A percentile compares a stretch with the other conserved stretches of the same genome.
Evolutionary conservation across 2,329 filamentous ascomycete genomes (phyloP).

Genomic region (Dothiorella sarmentorum): DNA sequence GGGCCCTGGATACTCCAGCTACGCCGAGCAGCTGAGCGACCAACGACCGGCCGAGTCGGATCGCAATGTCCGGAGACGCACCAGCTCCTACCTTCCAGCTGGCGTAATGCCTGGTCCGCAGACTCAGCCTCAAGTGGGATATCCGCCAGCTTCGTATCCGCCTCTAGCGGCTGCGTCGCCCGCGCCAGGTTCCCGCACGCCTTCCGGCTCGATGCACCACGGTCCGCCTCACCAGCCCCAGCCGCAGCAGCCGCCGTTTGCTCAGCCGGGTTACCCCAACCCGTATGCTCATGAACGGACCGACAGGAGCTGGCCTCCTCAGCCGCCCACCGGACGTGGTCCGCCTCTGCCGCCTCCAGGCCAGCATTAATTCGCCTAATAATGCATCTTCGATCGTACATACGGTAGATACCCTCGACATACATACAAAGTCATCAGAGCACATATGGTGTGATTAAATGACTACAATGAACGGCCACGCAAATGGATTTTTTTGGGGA

Average conservation of each 20-base stretch:
- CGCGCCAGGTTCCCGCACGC: constrained; percentile 10
- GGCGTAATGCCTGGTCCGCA: constrained; percentile 26
- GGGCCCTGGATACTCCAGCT: constrained; percentile 25
- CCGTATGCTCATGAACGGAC: constrained; percentile 26
- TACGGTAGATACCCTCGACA: constrained; percentile 1
- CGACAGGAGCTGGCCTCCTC: constrained; percentile 28
- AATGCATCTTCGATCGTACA: not conserved
- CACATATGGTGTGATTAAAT: not conserved
- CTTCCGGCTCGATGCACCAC: constrained; percentile 21
- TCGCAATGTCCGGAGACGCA: constrained; percentile 36
- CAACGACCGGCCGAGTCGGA: constrained; percentile 25
- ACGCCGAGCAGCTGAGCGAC: constrained; percentile 27
- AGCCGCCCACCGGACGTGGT: constrained; percentile 1
- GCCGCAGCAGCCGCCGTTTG: constrained; percentile 16
- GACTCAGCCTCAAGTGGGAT: constrained; percentile 22
- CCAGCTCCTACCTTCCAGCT: constrained; percentile 34
- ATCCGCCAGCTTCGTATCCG: constrained; percentile 24
- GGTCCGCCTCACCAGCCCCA: constrained; percentile 20
- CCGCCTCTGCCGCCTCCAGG: constrained; percentile 10
- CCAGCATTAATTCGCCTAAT: not conserved
- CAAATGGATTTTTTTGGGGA: not conserved
- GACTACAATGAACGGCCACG: not conserved
- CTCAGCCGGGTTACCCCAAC: constrained; percentile 23
- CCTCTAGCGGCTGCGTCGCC: constrained; percentile 23
- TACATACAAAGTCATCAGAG: not conserved